These are phyloP conservation scores for Phytophthora ohioensis DNA, from an alignment of 352 stramenopile genomes.

Conservation along the genomic window DNA sequence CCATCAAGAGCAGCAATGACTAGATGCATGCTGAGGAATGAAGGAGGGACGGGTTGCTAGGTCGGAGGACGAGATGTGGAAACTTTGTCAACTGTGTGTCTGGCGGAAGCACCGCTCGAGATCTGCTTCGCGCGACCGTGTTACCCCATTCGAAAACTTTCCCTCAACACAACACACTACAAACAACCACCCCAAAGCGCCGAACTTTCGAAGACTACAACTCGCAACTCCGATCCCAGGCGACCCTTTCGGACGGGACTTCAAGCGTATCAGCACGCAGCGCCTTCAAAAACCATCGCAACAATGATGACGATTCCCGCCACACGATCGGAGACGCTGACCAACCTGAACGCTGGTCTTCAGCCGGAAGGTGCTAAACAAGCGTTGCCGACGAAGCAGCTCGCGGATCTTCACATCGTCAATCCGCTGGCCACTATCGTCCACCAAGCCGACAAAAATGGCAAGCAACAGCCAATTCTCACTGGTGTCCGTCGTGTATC, in stretches of 20 bases:
- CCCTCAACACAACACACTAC: slow-evolving; percentile 10
- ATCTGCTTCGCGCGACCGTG: too few species aligned
- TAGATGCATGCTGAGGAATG: neutral
- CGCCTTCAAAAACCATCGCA: slow-evolving; percentile 1
- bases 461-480: slow-evolving; percentile 60
- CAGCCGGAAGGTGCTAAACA: slow-evolving; percentile 28
- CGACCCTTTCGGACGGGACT: neutral
- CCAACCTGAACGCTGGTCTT: slow-evolving; percentile 20
- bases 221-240: neutral
- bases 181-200: neutral
- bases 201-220: neutral
- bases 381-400: slow-evolving; percentile 45
- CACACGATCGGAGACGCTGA: slow-evolving; percentile 44
- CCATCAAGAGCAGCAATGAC: slow-evolving; percentile 1
- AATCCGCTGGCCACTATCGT: slow-evolving; percentile 70
- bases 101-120: neutral
- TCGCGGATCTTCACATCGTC: slow-evolving; percentile 45
- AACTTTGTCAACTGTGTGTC: slow-evolving; percentile 15
- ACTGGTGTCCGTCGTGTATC: slow-evolving; percentile 27
- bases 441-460: slow-evolving; percentile 70
- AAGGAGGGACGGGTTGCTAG: slow-evolving; percentile 4
- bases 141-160: slow-evolving; percentile 23
- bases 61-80: slow-evolving; percentile 18
- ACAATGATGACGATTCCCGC: slow-evolving; percentile 25
- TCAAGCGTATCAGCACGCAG: slow-evolving; percentile 3